Evolutionary conservation across 75 land plant genomes (phyloP), one percentile per base, ranked within the genome.

Genomic region (Sequoiadendron giganteum): DNA sequence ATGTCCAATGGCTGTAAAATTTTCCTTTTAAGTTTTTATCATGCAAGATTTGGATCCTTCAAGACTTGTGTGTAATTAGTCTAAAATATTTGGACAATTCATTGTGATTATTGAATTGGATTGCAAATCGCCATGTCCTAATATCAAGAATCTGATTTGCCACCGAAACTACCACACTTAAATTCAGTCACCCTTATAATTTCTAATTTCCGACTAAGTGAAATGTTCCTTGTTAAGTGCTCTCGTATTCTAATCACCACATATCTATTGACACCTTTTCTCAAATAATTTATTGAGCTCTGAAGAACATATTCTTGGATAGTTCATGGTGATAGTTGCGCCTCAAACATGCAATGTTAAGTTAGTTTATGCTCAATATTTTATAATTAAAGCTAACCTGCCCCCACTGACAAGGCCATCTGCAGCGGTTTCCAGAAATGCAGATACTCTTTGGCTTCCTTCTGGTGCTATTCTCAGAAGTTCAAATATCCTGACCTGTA

Each of bases 321-420:
- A 21, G 43, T 79, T 42, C 45, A 79, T 19, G 13, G 10, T 79
- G 1, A 79, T 79, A 42, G 48, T 8, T 21, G 10, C 2, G 28
- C 0, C 7, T 25, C 28, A 68, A 32, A 28, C 30, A 28, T 28
- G 72, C 72, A 68, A 68, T 28, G 25, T 5, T 68, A 68, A 3
- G 9, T 8, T 68, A 68, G 32, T 25, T 5, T 68, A 28, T 68
- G 72, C 16, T 25, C 3, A n/a, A 28, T 28, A 68, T 68, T 25
- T n/a, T 14, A 68, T 68, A 5, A 77, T 3, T 54, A 83, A 40
- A 25, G 83, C 95, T 89, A 61, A 98, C 99, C 93, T 94, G 87
- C 99, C 99, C 55, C 99, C 99, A 14, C 85, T 95, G 56, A 97
- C 96, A 32, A 98, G 95, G n/a, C 99, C 99, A 86, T 94, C 98